phyloP scores from a whole-genome alignment of 1,284 basidiomycete genomes.

The Farysia itapuensis region DNA sequence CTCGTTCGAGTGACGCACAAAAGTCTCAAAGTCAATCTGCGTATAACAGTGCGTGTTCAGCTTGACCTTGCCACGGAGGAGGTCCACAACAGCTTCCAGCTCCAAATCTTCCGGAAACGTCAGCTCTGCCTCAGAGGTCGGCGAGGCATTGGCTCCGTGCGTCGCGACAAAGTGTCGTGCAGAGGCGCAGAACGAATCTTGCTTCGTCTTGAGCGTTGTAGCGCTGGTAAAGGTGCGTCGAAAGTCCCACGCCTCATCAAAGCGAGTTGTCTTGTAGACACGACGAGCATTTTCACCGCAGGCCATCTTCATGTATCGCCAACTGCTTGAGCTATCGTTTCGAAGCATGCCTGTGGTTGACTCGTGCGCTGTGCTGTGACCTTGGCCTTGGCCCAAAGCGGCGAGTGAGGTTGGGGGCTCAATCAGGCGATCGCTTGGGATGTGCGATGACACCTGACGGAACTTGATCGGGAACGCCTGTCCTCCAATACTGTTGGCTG shows the following conservation, averaged over 20 bases:
- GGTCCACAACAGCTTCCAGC: slow-evolving; percentile 83
- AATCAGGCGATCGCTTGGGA: slow-evolving; percentile 37
- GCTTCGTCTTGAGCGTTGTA: slow-evolving; percentile 71
- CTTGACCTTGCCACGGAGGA: slow-evolving; percentile 76
- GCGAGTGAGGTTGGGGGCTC: slow-evolving; percentile 47
- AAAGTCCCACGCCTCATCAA: slow-evolving; percentile 68
- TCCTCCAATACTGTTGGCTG: slow-evolving; percentile 69
- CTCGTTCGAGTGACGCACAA: slow-evolving; percentile 71
- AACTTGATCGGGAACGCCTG: slow-evolving; percentile 73
- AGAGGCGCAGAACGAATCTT: slow-evolving; percentile 70
- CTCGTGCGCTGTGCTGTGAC: not conserved
- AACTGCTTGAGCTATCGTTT: slow-evolving; percentile 41
- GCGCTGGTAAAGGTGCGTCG: slow-evolving; percentile 72
- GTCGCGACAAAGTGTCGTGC: slow-evolving; percentile 13
- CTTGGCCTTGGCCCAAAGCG: slow-evolving; percentile 34
- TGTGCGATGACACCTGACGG: slow-evolving; percentile 26
- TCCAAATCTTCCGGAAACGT: slow-evolving; percentile 75
- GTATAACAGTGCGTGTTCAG: slow-evolving; percentile 58
- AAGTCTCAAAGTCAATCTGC: slow-evolving; percentile 71
- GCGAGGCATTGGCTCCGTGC: slow-evolving; percentile 63
- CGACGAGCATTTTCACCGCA: slow-evolving; percentile 64
- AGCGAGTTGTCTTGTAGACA: slow-evolving; percentile 63
- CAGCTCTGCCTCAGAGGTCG: slow-evolving; percentile 66
- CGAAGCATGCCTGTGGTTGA: slow-evolving; percentile 36
- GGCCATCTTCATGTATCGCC: slow-evolving; percentile 57